Evolutionary conservation across 495 filamentous ascomycete species (phyloP).

Genomic region (Xeromyces bisporus): DNA sequence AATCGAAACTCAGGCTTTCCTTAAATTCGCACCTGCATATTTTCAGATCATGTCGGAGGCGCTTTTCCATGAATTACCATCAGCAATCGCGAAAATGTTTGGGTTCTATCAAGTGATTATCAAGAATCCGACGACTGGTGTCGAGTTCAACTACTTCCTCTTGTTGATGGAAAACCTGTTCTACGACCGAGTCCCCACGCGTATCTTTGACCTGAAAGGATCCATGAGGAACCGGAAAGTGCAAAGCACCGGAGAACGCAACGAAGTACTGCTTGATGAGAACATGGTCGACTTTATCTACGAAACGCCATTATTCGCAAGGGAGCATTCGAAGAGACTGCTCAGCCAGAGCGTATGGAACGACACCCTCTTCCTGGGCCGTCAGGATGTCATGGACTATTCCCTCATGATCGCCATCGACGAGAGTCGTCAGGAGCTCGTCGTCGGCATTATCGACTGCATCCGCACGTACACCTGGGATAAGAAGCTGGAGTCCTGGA

Average conservation of each 20-base stretch:
- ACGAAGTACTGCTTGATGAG: slow-evolving; percentile 92
- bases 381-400: slow-evolving; percentile 98
- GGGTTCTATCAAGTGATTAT: slow-evolving; percentile 96
- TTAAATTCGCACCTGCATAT: slow-evolving; percentile 89
- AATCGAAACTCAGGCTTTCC: slow-evolving; percentile 83
- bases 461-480: slow-evolving; percentile 99
- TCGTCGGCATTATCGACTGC: slow-evolving; percentile 96
- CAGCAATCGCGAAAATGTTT: slow-evolving; percentile 97
- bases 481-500: slow-evolving; percentile 97
- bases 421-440: slow-evolving; percentile 70
- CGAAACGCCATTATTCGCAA: slow-evolving; percentile 82
- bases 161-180: slow-evolving; percentile 98
- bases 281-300: slow-evolving; percentile 99
- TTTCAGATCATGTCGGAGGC: slow-evolving; percentile 94
- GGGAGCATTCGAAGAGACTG: slow-evolving; percentile 83
- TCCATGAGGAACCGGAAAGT: slow-evolving; percentile 97
- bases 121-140: slow-evolving; percentile 80
- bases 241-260: slow-evolving; percentile 80
- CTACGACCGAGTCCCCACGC: slow-evolving; percentile 77
- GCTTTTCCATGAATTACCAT: slow-evolving; percentile 88
- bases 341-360: slow-evolving; percentile 80
- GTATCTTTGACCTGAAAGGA: slow-evolving; percentile 96
- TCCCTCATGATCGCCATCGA: slow-evolving; percentile 96
- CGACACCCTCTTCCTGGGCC: slow-evolving; percentile 81
- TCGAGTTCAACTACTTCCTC: slow-evolving; percentile 88